Evolutionary conservation across 208 protist species (phyloP), one percentile per base, ranked within the genome.

Genomic region (Paratrypanosoma confusum): DNA sequence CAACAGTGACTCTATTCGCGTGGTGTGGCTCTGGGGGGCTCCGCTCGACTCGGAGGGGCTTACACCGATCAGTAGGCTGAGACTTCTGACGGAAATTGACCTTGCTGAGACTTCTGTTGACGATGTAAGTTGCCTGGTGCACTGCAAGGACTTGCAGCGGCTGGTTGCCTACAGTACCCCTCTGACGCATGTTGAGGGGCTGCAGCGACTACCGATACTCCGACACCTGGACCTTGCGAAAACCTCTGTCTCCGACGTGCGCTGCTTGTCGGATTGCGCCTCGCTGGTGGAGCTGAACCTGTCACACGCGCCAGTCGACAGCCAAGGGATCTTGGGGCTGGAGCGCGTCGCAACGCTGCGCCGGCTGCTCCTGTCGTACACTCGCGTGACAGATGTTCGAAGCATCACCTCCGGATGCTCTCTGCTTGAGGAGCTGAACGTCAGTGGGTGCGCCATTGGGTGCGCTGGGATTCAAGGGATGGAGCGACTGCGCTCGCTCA

Each of bases 171-270:
- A 57, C 50, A 58, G 51, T 25, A 50, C 49, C 8, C 31, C 25
- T 18, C n/a, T 65, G 34, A 44, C 21, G 3, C 52, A 48, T 1
- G n/a, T 64, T n/a, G 63, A 50, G 0, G 50, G 63, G 4, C 38
- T 65, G 5, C 45, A 34, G 16, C 28, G 37, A 7, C 36, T 65
- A 11, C 23, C 13, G 8, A 18, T 31, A 14, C 35, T 71, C 14
- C 25, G 17, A 11, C 50, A 43, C 28, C 54, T 71, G n/a, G 63
- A 65, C 42, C 22, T 71, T 4, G 63, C 63, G 10, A 46, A 65
- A 20, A 71, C 63, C 3, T 11, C 14, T 3, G 33, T 62, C 14
- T 34, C 35, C 11, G 51, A 50, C 0, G 32, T 71, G 5, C 11
- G 21, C 13, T 17, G 42, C 18, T 18, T 71, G 0, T 7, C 24